These are phyloP conservation scores for Solanum ossicruentum DNA, from an alignment of 257 asterid species.

Conservation along the genomic window DNA sequence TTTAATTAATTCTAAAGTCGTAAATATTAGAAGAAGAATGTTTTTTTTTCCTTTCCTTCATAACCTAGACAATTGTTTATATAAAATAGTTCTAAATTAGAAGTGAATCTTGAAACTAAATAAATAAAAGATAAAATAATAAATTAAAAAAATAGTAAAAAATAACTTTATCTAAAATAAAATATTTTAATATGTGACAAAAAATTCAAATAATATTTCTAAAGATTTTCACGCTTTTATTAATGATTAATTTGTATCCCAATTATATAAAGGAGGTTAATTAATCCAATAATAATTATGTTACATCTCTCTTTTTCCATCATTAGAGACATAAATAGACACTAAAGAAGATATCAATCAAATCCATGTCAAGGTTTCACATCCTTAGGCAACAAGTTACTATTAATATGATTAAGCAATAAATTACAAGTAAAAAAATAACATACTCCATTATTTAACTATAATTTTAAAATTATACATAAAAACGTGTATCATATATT, in stretches of 20 bases:
- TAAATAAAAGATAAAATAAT: no score
- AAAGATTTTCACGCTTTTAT: no score
- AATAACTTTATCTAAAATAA: no score
- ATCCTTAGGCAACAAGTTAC: neutral
- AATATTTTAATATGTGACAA: no score
- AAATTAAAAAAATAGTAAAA: no score
- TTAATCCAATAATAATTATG: neutral
- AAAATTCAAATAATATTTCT: no score
- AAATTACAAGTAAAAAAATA: neutral
- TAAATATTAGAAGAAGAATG: no score
- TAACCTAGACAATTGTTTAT: no score
- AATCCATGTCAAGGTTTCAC: neutral
- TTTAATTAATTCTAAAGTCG: no score
- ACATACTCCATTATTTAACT: neutral
- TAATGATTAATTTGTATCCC: neutral
- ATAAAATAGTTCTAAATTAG: no score
- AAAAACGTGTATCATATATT: neutral
- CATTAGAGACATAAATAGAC: neutral
- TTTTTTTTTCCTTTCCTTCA: no score
- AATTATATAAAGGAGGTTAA: neutral
- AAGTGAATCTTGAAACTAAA: no score
- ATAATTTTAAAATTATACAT: neutral
- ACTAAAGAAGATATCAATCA: neutral
- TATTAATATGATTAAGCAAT: neutral
- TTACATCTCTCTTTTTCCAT: neutral